A percentile compares a stretch with the other conserved stretches of the same genome.
Evolutionary conservation across 73 alveolate genomes (phyloP).

Genomic region (Symbiodinium pilosum): DNA sequence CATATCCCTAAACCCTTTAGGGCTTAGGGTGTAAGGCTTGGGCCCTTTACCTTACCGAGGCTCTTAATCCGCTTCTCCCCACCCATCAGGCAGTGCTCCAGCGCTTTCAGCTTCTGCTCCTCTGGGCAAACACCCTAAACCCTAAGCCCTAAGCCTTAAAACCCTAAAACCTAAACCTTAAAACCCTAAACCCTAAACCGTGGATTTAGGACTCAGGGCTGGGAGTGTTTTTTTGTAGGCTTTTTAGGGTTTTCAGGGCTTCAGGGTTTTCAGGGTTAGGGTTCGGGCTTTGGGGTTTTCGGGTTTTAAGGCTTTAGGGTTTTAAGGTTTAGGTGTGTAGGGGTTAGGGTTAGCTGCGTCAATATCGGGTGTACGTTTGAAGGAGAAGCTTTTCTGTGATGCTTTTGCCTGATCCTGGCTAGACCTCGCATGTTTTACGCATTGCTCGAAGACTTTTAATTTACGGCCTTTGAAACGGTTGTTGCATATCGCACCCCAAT

Average conservation of each 20-base stretch:
- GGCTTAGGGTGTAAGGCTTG: not conserved
- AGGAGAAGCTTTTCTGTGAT: too few relatives aligned
- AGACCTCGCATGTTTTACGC: too few relatives aligned
- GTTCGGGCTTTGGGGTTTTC: not conserved
- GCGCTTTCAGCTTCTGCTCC: not conserved
- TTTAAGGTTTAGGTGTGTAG: not conserved
- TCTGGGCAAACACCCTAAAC: not conserved
- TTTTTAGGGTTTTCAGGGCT: not conserved
- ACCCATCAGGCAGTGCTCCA: conserved; percentile 61
- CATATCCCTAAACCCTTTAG: too few relatives aligned
- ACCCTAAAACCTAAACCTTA: not conserved
- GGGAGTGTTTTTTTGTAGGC: not conserved
- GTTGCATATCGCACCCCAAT: too few relatives aligned
- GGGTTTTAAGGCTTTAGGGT: not conserved
- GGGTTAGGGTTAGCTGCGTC: not conserved
- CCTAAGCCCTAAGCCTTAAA: not conserved
- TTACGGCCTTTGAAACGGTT: too few relatives aligned
- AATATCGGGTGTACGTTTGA: too few relatives aligned
- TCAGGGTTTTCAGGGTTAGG: not conserved
- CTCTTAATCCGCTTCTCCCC: conserved; percentile 63
- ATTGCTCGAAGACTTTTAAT: too few relatives aligned
- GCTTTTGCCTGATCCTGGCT: too few relatives aligned
- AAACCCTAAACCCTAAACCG: not conserved
- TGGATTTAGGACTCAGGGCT: not conserved
- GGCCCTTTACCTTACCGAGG: not conserved